phyloP scores from a whole-genome alignment of 768 basidiomycete species.

The Tricholoma saponaceum region DNA sequence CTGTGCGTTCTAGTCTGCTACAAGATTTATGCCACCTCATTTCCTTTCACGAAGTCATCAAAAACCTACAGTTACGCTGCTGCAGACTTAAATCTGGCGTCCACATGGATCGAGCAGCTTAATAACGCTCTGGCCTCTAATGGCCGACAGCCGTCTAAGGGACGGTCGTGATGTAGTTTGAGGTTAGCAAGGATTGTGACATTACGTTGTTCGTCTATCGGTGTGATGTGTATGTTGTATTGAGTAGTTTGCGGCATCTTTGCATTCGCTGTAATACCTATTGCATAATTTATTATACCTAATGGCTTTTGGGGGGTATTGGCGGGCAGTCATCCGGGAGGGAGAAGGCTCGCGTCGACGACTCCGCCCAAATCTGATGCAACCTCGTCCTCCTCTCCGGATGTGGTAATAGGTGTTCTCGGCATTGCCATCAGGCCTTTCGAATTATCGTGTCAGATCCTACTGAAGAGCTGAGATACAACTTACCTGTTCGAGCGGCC shows the following conservation, averaged over 20 bases:
- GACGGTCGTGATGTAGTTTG: conserved; percentile 15
- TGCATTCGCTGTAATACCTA: conserved; percentile 3
- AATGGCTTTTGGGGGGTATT: background rate
- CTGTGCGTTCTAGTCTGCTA: conserved; percentile 34
- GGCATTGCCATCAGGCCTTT: conserved; percentile 98
- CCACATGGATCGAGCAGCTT: conserved; percentile 38
- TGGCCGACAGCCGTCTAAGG: conserved; percentile 10
- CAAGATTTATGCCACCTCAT: background rate
- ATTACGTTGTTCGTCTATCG: conserved; percentile 10
- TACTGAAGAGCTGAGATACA: background rate
- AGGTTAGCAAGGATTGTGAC: background rate
- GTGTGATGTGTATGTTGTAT: conserved; percentile 11
- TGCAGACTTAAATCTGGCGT: conserved; percentile 27
- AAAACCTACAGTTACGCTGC: conserved; percentile 44
- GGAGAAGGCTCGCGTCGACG: conserved; percentile 90
- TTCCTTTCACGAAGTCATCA: conserved; percentile 31
- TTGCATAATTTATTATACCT: background rate
- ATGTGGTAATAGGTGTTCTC: conserved; percentile 74
- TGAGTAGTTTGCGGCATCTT: conserved; percentile 5
- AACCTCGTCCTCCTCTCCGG: conserved; percentile 29
- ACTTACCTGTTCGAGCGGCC: conserved; percentile 83
- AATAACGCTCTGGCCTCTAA: conserved; percentile 23
- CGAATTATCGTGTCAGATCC: background rate
- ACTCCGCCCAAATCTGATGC: conserved; percentile 35
- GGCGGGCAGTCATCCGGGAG: conserved; percentile 70